Conservation (phyloP, 2,329 filamentous ascomycete genomes). For the Cadophora malorum region DNA sequence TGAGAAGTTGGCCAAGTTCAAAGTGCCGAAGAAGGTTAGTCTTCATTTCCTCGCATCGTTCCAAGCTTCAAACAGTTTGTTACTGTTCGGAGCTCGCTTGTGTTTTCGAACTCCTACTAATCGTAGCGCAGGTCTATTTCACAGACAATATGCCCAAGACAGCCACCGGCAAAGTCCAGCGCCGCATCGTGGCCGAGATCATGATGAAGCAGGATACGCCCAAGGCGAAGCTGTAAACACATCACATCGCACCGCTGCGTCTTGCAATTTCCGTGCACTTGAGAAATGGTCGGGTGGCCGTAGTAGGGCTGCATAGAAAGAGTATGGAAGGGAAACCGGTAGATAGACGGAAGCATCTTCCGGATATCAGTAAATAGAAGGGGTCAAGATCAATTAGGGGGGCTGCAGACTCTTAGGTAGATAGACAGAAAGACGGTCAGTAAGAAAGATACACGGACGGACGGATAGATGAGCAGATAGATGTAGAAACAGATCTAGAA, state of each 20-base stretch:
- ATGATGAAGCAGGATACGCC: constrained; percentile 75
- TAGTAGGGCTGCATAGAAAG: no score
- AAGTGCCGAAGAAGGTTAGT: constrained; percentile 80
- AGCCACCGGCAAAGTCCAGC: constrained; percentile 88
- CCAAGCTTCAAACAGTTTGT: not conserved
- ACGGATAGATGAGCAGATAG: constrained; percentile 7
- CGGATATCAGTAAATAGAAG: not conserved
- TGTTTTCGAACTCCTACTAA: not conserved
- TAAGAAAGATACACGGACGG: not conserved
- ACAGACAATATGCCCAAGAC: constrained; percentile 88
- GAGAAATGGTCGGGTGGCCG: no score
- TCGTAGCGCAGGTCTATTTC: constrained; percentile 69
- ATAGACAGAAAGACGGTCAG: constrained; percentile 10
- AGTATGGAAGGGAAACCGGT: no score
- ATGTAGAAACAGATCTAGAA: not conserved
- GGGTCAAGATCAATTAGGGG: not conserved
- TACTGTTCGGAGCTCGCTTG: not conserved
- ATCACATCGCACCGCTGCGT: not conserved
- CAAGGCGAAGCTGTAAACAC: constrained; percentile 59
- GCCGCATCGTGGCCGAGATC: constrained; percentile 82
- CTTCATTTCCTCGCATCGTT: not conserved
- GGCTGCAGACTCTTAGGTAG: not conserved
- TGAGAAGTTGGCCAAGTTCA: constrained; percentile 79
- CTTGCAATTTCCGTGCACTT: not conserved
- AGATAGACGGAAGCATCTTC: not conserved